Evolutionary conservation across 805 yeast genomes (phyloP).

Genomic region (Saccharomycopsis synnaedendra): DNA sequence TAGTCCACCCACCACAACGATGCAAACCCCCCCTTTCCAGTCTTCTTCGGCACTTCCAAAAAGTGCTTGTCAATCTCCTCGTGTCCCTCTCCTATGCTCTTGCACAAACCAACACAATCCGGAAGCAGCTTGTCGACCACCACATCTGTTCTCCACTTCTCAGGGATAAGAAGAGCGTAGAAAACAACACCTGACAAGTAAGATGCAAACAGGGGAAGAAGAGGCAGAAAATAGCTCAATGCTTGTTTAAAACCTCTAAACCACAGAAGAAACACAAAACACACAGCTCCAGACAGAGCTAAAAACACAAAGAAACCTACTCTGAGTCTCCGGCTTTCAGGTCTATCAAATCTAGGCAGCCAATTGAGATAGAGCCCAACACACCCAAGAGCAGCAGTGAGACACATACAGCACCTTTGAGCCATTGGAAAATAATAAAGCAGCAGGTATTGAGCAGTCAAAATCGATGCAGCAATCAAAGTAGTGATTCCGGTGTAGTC

Average conservation of each 20-base stretch:
- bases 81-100: neutral
- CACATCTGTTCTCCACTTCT: slow-evolving; percentile 71
- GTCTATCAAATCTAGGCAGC: slow-evolving; percentile 85
- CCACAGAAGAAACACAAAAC: slow-evolving; percentile 44
- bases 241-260: slow-evolving; percentile 47
- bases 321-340: slow-evolving; percentile 71
- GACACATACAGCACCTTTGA: slow-evolving; percentile 39
- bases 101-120: slow-evolving; percentile 19
- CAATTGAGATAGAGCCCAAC: slow-evolving; percentile 75
- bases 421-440: slow-evolving; percentile 46
- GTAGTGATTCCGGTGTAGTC: slow-evolving; percentile 93
- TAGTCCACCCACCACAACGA: slow-evolving; percentile 84
- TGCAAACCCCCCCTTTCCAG: slow-evolving; percentile 26
- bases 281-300: slow-evolving; percentile 61
- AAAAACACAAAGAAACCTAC: slow-evolving; percentile 71
- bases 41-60: slow-evolving; percentile 28
- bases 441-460: slow-evolving; percentile 76
- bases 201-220: slow-evolving; percentile 61
- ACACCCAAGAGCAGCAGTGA: slow-evolving; percentile 56
- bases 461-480: slow-evolving; percentile 77
- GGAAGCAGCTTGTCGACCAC: slow-evolving; percentile 35
- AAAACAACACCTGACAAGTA: slow-evolving; percentile 76
- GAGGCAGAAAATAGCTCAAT: slow-evolving; percentile 48
- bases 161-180: slow-evolving; percentile 84
- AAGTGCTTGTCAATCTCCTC: slow-evolving; percentile 26